Conservation (phyloP, 192 early-diverging fungal genomes). For the Entomortierella lignicola region DNA sequence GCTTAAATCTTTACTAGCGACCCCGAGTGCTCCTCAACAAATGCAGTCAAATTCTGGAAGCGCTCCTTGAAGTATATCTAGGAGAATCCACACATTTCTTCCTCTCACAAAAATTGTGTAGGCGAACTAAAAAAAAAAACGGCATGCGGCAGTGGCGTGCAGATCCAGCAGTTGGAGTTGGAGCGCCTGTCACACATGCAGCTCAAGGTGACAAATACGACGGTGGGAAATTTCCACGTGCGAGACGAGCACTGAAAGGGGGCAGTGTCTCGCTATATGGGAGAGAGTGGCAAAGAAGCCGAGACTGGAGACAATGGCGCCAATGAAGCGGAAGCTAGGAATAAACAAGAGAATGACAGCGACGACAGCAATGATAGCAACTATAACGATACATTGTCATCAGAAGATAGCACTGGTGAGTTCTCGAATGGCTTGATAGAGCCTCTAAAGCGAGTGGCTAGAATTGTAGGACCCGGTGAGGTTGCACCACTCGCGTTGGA, state of each 20-base stretch:
- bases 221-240: conserved; percentile 11
- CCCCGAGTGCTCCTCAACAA: conserved; percentile 34
- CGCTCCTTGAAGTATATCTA: conserved; percentile 18
- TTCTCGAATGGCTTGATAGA: no score
- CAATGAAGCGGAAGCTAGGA: conserved; percentile 2
- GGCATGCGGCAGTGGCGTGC: conserved; percentile 14
- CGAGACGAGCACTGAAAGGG: conserved; percentile 19
- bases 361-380: background rate
- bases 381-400: no score
- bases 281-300: conserved; percentile 8
- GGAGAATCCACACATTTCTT: conserved; percentile 23
- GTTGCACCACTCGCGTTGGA: no score
- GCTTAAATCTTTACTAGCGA: conserved; percentile 3
- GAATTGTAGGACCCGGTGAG: no score
- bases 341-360: conserved; percentile 15
- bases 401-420: no score
- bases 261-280: conserved; percentile 13
- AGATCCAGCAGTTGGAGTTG: conserved; percentile 24
- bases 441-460: no score
- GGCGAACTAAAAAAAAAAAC: conserved; percentile 11
- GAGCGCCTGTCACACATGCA: conserved; percentile 17
- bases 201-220: conserved; percentile 14
- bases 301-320: conserved; percentile 15
- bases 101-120: conserved; percentile 14
- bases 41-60: conserved; percentile 20